A percentile compares a stretch with the other conserved stretches of the same genome.
Evolutionary conservation across 371 early-diverging fungal genomes (phyloP).

Genomic region (Mucor saturninus): DNA sequence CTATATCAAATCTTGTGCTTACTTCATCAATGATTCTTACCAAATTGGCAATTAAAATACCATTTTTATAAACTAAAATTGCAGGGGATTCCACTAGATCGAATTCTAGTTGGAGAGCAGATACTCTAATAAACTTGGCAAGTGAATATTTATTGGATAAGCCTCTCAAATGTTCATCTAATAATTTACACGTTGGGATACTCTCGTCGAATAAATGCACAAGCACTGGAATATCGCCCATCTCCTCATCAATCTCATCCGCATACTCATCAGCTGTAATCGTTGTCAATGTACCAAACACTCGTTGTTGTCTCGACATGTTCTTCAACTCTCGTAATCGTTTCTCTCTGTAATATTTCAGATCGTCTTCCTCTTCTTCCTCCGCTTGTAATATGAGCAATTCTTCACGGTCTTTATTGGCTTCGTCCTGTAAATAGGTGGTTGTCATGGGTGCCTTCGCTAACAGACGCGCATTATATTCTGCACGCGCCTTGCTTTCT

Average conservation of each 20-base stretch:
- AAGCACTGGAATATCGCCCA: slow-evolving; percentile 46
- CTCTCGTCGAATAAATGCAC: slow-evolving; percentile 56
- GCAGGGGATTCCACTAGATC: slow-evolving; percentile 61
- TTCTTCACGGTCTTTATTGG: slow-evolving; percentile 20
- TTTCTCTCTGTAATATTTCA: slow-evolving; percentile 43
- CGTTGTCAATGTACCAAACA: slow-evolving; percentile 50
- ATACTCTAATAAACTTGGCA: slow-evolving; percentile 56
- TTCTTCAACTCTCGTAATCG: slow-evolving; percentile 45
- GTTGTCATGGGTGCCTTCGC: slow-evolving; percentile 53
- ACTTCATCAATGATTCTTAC: slow-evolving; percentile 54
- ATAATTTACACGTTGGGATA: slow-evolving; percentile 38
- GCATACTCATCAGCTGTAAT: slow-evolving; percentile 49
- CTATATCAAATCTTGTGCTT: slow-evolving; percentile 39
- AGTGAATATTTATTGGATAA: slow-evolving; percentile 51
- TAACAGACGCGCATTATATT: slow-evolving; percentile 47
- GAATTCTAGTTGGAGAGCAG: slow-evolving; percentile 54
- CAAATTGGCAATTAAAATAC: slow-evolving; percentile 53
- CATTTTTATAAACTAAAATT: slow-evolving; percentile 55
- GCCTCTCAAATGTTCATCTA: slow-evolving; percentile 40
- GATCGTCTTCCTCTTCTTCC: slow-evolving; percentile 33
- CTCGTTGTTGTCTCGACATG: slow-evolving; percentile 31
- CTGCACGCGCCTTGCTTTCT: slow-evolving; percentile 26
- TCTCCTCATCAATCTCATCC: slow-evolving; percentile 53
- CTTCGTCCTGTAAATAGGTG: slow-evolving; percentile 46
- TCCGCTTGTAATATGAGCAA: slow-evolving; percentile 31